Base-by-base conservation (phyloP, 2,329 filamentous ascomycete genomes). In the Geoglossum cookeanum region DNA sequence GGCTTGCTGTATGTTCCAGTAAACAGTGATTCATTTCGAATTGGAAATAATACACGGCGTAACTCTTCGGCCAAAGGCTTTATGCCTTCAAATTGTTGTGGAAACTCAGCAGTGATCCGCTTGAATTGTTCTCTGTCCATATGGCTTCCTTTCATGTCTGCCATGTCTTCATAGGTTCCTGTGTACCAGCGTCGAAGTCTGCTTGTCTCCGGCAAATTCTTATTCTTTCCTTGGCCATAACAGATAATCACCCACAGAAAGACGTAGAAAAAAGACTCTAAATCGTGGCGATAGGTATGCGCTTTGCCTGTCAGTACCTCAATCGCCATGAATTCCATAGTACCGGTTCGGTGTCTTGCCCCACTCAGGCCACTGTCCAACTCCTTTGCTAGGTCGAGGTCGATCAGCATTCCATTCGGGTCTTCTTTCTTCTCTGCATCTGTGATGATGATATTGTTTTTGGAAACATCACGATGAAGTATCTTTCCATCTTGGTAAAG, bases 381-480 rank as follows among this genome's bases (percentile, higher is more conserved):
- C 33, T 55, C 52, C 13, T 57, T 58, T 13, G 37, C 61, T 27
- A 64, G 61, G 48, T 64, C 59, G 11, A 59, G 52, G 58, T 64
- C 60, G 49, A 64, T 64, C 30, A 64, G 61, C 58, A 66, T 65
- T 5, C 69, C 70, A 3, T 61, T 63, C 7, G 61, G 59, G 32
- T 61, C 64, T 49, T 58, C 59, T 37, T 59, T 48, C 17, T 55
- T 49, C n/a, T 58, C 1, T 3, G 39, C 42, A 3, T 62, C 53
- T 2, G 64, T 62, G 13, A 73, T 68, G 33, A 72, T 69, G 17
- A 72, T 68, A 54, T 70, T 72, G n/a, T 65, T 64, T 1, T 65
- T 60, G 0, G 66, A 72, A 13, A 73, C 66, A 42, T 57, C 65
- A 13, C 11, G 37, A 42, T 42, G 37, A 42, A 42, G 37, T 6